Evolutionary conservation across 2,329 filamentous ascomycete genomes (phyloP), one percentile per base, ranked within the genome.

Genomic region (Colletotrichum karsti): DNA sequence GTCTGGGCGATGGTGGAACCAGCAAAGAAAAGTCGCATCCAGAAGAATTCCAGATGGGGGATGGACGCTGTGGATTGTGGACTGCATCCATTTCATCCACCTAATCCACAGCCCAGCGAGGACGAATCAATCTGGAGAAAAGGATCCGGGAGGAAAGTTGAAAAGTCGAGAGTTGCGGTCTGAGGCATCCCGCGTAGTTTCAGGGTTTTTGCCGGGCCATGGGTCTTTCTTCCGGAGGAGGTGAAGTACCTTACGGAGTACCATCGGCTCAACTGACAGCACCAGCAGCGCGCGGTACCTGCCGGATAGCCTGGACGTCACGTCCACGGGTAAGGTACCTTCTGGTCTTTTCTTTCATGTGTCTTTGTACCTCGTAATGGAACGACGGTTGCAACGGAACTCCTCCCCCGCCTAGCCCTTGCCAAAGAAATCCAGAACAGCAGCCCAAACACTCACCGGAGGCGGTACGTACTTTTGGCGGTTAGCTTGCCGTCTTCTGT

Each of bases 91-190:
- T 22, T 20, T 44, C 39, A 54, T 62, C 41, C 59, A 44, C 35
- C 12, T 28, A 8, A 28, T 10, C 39, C 58, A 57, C 51, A 56
- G 44, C 30, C 60, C 22, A 39, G 44, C 42, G 9, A 41, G 42
- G 24, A 61, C 50, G 35, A 62, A 53, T 51, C 63, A 57, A 9
- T 24, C 18, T 67, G 67, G 58, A 59, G 58, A 48, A 67, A 67
- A 55, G 39, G 37, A 41, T 59, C 67, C 58, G 39, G 48, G 39
- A 46, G 22, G 48, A 44, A 33, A 33, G 30, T n/a, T n/a, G n/a
- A n/a, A n/a, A n/a, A 35, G 30, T 15, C 13, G 33, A 35, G 50
- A 69, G 39, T 69, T 69, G 67, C 67, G 67, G 67, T 69, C 67
- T 67, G 67, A 67, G 57, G 63, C 58, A 63, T 63, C 37, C 37